Conservation (phyloP, 768 basidiomycete species). For the Cystobasidiopsis lactophilus region DNA sequence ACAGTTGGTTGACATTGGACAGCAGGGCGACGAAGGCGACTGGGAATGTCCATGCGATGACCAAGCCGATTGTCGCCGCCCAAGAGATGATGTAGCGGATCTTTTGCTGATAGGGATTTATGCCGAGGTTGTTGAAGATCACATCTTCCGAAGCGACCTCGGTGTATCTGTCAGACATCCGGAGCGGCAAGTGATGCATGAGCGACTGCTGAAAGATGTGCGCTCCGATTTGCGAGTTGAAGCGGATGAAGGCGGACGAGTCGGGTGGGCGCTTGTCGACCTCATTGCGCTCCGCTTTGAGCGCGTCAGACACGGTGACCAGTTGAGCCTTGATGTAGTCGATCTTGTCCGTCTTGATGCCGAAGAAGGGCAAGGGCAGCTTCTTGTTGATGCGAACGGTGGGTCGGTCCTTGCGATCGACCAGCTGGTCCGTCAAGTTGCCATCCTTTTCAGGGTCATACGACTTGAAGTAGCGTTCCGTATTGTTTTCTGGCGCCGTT, state of each 20-base stretch:
- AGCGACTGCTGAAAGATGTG: background rate
- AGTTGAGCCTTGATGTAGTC: constrained; percentile 55
- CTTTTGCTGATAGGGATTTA: constrained; percentile 74
- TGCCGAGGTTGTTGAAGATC: constrained; percentile 66
- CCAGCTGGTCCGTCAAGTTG: constrained; percentile 35
- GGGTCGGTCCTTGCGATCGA: constrained; percentile 55
- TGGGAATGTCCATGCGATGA: constrained; percentile 75
- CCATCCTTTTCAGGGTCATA: constrained; percentile 13
- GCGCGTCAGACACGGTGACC: constrained; percentile 27
- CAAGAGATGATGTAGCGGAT: constrained; percentile 46
- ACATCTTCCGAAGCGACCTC: constrained; percentile 74
- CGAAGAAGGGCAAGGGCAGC: constrained; percentile 38
- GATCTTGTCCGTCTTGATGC: constrained; percentile 76
- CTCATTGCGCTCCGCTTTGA: constrained; percentile 28
- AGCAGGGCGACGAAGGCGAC: constrained; percentile 68
- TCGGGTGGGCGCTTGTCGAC: constrained; percentile 19
- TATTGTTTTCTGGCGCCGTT: too few species aligned
- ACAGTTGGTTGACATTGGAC: constrained; percentile 56
- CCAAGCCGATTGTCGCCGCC: constrained; percentile 50
- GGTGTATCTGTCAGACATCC: constrained; percentile 50
- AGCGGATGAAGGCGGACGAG: constrained; percentile 41
- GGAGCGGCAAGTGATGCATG: constrained; percentile 18
- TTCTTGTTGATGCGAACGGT: constrained; percentile 30
- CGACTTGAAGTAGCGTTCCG: background rate
- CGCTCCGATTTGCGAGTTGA: constrained; percentile 78